Evolutionary conservation across 2,329 filamentous ascomycete genomes (phyloP).

Genomic region (Penicillium hesseltinei): DNA sequence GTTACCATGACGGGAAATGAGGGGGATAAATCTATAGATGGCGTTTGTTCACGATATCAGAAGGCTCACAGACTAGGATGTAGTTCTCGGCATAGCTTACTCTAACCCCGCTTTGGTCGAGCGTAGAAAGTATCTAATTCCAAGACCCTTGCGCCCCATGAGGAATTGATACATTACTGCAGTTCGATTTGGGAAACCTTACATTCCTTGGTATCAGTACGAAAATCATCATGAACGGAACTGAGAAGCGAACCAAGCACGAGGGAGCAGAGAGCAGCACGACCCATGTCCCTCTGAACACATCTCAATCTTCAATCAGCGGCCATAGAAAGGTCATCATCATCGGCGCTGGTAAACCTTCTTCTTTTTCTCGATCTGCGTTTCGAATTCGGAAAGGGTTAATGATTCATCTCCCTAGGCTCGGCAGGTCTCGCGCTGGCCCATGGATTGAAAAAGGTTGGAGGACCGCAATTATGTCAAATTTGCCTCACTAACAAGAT

Average conservation of each 20-base stretch:
- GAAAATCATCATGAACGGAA: background rate
- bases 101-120: background rate
- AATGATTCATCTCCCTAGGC: background rate
- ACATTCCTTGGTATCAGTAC: background rate
- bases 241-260: background rate
- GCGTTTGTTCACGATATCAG: background rate
- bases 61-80: background rate
- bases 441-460: background rate
- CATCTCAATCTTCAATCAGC: background rate
- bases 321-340: background rate
- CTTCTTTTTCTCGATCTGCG: background rate
- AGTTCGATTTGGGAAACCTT: background rate
- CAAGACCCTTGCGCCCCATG: background rate
- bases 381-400: background rate
- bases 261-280: background rate
- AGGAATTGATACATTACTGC: background rate
- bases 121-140: background rate
- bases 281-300: background rate
- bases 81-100: background rate
- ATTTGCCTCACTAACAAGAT: background rate
- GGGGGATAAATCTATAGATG: background rate
- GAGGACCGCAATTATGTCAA: background rate
- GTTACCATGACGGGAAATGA: background rate
- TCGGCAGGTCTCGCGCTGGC: background rate
- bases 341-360: background rate